Evolutionary conservation across 2,329 filamentous ascomycete genomes (phyloP).

Genomic region (Colletotrichum sp.): DNA sequence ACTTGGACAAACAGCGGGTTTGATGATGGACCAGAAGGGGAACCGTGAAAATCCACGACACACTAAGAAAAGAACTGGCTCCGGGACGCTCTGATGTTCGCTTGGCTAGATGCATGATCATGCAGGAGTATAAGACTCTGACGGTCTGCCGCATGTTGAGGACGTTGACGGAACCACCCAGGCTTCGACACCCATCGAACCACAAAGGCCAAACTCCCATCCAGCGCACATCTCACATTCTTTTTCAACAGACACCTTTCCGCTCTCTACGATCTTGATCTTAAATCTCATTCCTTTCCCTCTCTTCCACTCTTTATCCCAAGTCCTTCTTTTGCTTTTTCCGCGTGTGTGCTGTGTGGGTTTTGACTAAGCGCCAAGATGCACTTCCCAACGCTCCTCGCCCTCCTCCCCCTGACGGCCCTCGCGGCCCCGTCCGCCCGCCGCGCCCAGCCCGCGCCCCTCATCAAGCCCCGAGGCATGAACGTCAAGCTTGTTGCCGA

Average conservation of each 20-base stretch:
- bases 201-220: neutral
- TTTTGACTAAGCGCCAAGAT: neutral
- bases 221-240: neutral
- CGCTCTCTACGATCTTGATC: neutral
- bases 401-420: conserved; percentile 8
- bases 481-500: conserved; percentile 33
- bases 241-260: neutral
- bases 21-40: neutral
- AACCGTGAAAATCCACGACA: neutral
- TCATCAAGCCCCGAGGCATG: conserved; percentile 34
- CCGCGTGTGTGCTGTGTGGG: neutral
- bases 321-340: neutral
- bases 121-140: conserved; percentile 1
- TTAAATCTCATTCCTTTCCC: neutral
- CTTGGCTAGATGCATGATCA: neutral
- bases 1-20: neutral
- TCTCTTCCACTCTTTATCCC: neutral
- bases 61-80: neutral
- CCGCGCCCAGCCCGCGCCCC: conserved; percentile 36
- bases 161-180: neutral
- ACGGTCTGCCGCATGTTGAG: neutral
- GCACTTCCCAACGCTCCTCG: conserved; percentile 13
- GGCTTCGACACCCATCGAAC: neutral
- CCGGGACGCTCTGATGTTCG: neutral
- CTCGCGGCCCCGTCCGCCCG: conserved; percentile 21